Conservation (phyloP, 129 eudicot genomes). For the Chrysanthemum seticuspe region DNA sequence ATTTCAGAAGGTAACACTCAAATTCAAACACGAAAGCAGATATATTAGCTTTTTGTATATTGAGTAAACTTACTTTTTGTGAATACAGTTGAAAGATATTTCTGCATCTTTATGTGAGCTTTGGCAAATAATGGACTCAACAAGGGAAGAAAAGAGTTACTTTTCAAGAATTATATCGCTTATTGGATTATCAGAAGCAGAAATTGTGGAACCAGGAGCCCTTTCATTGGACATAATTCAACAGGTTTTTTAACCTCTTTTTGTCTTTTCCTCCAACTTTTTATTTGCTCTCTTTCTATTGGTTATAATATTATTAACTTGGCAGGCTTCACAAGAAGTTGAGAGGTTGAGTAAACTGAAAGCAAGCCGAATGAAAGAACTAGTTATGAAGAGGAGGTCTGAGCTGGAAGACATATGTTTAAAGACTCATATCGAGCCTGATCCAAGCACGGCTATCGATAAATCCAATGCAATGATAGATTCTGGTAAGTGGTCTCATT, state of each 20-base stretch:
- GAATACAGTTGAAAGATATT: constrained; percentile 67
- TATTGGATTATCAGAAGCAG: constrained; percentile 50
- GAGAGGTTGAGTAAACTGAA: constrained; percentile 82
- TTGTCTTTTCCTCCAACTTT: background rate
- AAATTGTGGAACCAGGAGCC: constrained; percentile 54
- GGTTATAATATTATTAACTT: constrained; percentile 3
- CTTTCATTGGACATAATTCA: constrained; percentile 72
- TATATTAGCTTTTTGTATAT: background rate
- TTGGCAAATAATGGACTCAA: constrained; percentile 83
- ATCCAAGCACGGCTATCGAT: constrained; percentile 77
- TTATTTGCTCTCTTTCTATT: background rate
- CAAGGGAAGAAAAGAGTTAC: constrained; percentile 57
- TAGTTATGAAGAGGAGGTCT: constrained; percentile 73
- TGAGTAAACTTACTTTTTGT: background rate
- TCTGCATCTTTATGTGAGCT: constrained; percentile 63
- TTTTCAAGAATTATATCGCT: constrained; percentile 54
- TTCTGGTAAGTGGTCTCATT: constrained; percentile 52
- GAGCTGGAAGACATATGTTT: constrained; percentile 79
- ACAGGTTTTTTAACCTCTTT: constrained; percentile 44
- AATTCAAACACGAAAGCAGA: background rate
- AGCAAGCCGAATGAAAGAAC: constrained; percentile 88
- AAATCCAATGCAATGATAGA: constrained; percentile 86
- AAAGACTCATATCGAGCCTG: constrained; percentile 74
- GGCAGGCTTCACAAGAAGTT: constrained; percentile 75
- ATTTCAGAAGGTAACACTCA: constrained; percentile 65